These are phyloP conservation scores for Stephania japonica DNA, from an alignment of 164 flowering plant genomes.

Conservation along the genomic window DNA sequence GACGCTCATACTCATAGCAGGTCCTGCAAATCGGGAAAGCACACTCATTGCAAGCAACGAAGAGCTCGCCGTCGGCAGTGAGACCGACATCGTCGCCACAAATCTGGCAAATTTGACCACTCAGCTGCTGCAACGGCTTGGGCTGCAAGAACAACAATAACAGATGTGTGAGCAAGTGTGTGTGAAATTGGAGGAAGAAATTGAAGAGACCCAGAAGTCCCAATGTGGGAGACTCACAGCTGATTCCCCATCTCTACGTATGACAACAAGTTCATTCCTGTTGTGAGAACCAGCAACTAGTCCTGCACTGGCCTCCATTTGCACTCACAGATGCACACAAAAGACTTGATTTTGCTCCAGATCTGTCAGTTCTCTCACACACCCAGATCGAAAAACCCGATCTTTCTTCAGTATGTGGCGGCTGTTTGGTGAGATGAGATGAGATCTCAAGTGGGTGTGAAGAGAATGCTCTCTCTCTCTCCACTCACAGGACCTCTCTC, in stretches of 20 bases:
- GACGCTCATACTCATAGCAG: conserved; percentile 57
- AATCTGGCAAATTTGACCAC: conserved; percentile 49
- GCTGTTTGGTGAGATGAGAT: not conserved
- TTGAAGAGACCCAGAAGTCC: not conserved
- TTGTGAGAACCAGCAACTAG: conserved; percentile 61
- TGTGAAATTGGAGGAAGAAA: not conserved
- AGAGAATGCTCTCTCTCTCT: not conserved
- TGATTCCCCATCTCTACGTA: conserved; percentile 42
- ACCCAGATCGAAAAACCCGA: conserved; percentile 14
- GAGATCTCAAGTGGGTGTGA: not conserved
- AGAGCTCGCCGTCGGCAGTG: conserved; percentile 44
- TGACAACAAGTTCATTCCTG: conserved; percentile 54
- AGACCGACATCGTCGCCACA: conserved; percentile 54
- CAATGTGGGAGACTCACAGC: conserved; percentile 27
- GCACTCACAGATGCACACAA: not conserved
- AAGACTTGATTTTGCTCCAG: conserved; percentile 14
- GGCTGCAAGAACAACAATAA: conserved; percentile 22
- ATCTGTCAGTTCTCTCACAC: conserved; percentile 6
- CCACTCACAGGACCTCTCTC: not conserved
- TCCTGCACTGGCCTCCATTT: conserved; percentile 59
- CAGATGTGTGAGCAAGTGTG: not conserved
- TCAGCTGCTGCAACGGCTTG: conserved; percentile 31
- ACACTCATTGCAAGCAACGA: conserved; percentile 60
- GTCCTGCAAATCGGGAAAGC: conserved; percentile 55
- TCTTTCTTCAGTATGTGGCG: conserved; percentile 1